phyloP scores from a whole-genome alignment of 176 grass and related monocot species.

The Panicum miliaceum region DNA sequence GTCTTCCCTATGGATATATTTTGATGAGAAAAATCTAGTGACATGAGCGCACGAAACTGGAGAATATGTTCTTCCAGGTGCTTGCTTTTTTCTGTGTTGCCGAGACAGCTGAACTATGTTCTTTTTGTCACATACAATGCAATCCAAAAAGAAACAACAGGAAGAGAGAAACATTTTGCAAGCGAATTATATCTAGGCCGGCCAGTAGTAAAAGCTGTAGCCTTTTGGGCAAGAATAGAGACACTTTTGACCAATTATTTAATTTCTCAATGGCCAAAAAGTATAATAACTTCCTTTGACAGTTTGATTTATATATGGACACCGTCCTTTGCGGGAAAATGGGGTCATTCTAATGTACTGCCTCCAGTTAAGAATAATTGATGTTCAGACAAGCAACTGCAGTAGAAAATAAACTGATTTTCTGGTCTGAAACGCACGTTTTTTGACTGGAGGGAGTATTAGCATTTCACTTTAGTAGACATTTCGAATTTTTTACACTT shows the following conservation, averaged over 20 bases:
- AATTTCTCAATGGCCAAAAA: background rate
- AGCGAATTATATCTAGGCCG: background rate
- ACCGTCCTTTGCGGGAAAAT: background rate
- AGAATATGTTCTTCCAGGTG: constrained; percentile 7
- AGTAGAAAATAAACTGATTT: no score
- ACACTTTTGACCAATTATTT: background rate
- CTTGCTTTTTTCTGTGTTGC: background rate
- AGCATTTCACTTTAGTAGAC: no score
- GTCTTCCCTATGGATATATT: background rate
- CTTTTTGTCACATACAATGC: constrained; percentile 13
- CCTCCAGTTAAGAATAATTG: no score
- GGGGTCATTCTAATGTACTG: no score
- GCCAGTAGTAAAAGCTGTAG: background rate
- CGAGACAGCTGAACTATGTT: background rate
- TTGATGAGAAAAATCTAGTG: background rate
- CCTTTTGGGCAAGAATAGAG: background rate
- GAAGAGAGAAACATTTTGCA: background rate
- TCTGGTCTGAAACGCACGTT: no score
- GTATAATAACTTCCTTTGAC: background rate
- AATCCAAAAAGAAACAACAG: background rate
- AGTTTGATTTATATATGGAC: background rate
- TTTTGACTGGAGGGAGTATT: no score
- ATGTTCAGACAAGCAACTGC: no score
- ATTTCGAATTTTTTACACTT: no score
- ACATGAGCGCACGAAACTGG: background rate